phyloP scores from a whole-genome alignment of 768 basidiomycete species.

The Kwoniella heveanensis region DNA sequence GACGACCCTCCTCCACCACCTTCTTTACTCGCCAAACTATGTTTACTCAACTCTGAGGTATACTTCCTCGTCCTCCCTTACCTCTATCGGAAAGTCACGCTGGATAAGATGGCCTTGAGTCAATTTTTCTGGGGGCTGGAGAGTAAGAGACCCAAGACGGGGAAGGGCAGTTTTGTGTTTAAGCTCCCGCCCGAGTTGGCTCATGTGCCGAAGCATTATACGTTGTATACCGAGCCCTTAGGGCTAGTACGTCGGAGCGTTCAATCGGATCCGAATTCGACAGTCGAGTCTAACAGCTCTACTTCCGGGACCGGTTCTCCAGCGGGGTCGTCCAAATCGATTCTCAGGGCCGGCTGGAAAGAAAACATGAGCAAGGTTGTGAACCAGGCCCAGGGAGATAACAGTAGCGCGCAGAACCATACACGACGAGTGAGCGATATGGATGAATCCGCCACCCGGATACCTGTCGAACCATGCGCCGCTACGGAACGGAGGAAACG shows the following conservation, averaged over 20 bases:
- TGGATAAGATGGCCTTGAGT: neutral
- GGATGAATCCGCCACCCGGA: no score
- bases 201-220: neutral
- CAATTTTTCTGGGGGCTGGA: constrained; percentile 9
- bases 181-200: constrained; percentile 1
- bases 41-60: constrained; percentile 11
- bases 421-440: neutral
- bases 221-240: neutral
- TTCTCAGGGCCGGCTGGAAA: neutral
- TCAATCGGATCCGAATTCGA: no score
- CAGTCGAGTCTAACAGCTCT: no score
- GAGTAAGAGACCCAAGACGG: constrained; percentile 5
- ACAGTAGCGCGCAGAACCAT: neutral
- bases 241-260: neutral
- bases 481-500: neutral
- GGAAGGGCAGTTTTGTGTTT: constrained; percentile 12
- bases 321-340: neutral
- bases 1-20: constrained; percentile 5
- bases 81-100: constrained; percentile 5
- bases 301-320: neutral
- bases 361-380: neutral
- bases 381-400: neutral
- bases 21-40: constrained; percentile 8
- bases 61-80: constrained; percentile 11
- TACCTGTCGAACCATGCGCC: neutral